phyloP scores from a whole-genome alignment of 495 filamentous ascomycete genomes.

The Tuber calosporum region DNA sequence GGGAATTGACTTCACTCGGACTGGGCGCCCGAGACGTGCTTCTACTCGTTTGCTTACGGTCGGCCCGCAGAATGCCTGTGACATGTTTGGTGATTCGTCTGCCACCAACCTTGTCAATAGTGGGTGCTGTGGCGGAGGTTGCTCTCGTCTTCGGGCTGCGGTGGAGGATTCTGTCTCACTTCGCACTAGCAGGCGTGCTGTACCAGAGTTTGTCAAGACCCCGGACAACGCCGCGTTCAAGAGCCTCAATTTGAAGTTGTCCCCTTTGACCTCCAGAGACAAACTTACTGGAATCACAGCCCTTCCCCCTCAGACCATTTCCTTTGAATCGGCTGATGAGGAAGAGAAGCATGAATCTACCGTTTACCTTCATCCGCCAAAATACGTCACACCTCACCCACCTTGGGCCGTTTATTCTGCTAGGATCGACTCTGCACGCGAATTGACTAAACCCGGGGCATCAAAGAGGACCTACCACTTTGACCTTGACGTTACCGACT shows the following conservation, averaged over 20 bases:
- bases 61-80: conserved; percentile 42
- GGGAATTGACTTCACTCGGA: conserved; percentile 42
- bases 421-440: conserved; percentile 69
- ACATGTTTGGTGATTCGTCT: conserved; percentile 30
- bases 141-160: conserved; percentile 55
- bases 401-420: conserved; percentile 86
- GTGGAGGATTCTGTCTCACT: conserved; percentile 43
- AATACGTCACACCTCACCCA: conserved; percentile 89
- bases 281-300: conserved; percentile 61
- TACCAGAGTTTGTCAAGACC: not conserved
- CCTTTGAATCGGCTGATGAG: conserved; percentile 51
- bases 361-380: conserved; percentile 59
- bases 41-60: conserved; percentile 32
- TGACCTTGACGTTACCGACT: conserved; percentile 91
- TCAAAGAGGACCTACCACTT: conserved; percentile 96
- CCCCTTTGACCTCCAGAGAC: conserved; percentile 60
- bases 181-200: not conserved
- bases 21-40: conserved; percentile 44
- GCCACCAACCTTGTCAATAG: conserved; percentile 46
- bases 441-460: conserved; percentile 82
- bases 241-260: conserved; percentile 66
- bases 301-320: conserved; percentile 66
- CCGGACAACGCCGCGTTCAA: conserved; percentile 80
- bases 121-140: conserved; percentile 88
- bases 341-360: conserved; percentile 42